A percentile compares a stretch with the other conserved stretches of the same genome.
These are phyloP conservation scores for Parastagonospora nodorum DNA, from an alignment of 2,329 filamentous ascomycete genomes.

Conservation along the genomic window DNA sequence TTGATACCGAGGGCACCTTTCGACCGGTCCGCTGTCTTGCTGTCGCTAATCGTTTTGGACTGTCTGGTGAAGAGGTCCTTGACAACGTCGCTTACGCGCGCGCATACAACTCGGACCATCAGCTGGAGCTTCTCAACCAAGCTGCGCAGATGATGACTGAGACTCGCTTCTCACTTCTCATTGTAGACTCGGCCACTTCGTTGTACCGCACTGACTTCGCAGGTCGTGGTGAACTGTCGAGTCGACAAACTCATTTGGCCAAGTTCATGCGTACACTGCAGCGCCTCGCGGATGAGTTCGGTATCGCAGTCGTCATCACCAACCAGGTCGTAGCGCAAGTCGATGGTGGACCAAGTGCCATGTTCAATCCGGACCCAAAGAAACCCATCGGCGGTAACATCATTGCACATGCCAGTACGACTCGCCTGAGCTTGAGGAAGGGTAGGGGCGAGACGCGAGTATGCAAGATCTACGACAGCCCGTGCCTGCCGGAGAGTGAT, in stretches of 20 bases:
- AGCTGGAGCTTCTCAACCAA: constrained; percentile 91
- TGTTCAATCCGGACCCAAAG: constrained; percentile 99
- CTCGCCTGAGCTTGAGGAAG: constrained; percentile 92
- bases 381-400: constrained; percentile 99
- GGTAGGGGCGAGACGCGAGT: constrained; percentile 93
- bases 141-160: constrained; percentile 99
- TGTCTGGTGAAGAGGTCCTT: constrained; percentile 94
- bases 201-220: constrained; percentile 96
- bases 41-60: constrained; percentile 90
- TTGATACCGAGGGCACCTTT: constrained; percentile 98
- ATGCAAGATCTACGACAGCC: constrained; percentile 99
- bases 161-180: constrained; percentile 91
- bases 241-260: constrained; percentile 83
- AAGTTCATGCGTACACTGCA: constrained; percentile 88
- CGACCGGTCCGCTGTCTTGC: constrained; percentile 84
- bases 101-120: constrained; percentile 98
- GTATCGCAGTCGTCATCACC: constrained; percentile 97
- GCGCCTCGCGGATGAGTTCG: constrained; percentile 78
- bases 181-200: constrained; percentile 94
- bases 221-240: constrained; percentile 95
- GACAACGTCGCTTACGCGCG: constrained; percentile 98
- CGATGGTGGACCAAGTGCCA: constrained; percentile 90
- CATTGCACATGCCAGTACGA: constrained; percentile 96
- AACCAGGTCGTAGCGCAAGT: constrained; percentile 99
- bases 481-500: constrained; percentile 94